Conservation (phyloP, 257 asterid species). For the Nicotiana sylvestris region DNA sequence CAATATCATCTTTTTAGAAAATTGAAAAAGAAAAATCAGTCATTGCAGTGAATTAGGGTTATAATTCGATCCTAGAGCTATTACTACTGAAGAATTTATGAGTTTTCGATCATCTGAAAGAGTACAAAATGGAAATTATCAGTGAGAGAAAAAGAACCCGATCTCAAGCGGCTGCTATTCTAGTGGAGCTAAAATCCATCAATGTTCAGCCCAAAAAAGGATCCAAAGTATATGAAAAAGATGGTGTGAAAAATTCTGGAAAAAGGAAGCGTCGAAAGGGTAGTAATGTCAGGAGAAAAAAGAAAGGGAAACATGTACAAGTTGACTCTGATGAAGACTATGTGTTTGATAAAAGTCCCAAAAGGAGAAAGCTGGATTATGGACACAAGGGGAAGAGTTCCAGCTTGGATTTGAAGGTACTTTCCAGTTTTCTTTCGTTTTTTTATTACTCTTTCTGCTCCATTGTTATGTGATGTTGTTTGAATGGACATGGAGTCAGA, state of each 20-base stretch:
- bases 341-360: background rate
- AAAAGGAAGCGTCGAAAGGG: background rate
- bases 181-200: background rate
- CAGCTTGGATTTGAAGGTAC: background rate
- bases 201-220: background rate
- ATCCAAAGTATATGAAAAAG: background rate
- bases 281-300: background rate
- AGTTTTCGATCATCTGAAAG: too few relatives aligned
- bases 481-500: too few relatives aligned
- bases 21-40: too few relatives aligned
- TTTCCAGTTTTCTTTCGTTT: background rate
- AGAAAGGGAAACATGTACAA: too few relatives aligned
- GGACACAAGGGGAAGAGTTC: background rate
- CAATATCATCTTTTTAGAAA: too few relatives aligned
- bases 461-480: too few relatives aligned
- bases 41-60: too few relatives aligned
- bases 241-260: background rate
- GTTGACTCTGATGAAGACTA: too few relatives aligned
- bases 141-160: slow-evolving; percentile 3
- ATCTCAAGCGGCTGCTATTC: slow-evolving; percentile 2
- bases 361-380: background rate
- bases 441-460: too few relatives aligned
- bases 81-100: too few relatives aligned
- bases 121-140: too few relatives aligned
- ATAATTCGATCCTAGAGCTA: too few relatives aligned